Conservation (phyloP, 2,329 filamentous ascomycete species). For the Immersiporthe knoxdaviesiana region DNA sequence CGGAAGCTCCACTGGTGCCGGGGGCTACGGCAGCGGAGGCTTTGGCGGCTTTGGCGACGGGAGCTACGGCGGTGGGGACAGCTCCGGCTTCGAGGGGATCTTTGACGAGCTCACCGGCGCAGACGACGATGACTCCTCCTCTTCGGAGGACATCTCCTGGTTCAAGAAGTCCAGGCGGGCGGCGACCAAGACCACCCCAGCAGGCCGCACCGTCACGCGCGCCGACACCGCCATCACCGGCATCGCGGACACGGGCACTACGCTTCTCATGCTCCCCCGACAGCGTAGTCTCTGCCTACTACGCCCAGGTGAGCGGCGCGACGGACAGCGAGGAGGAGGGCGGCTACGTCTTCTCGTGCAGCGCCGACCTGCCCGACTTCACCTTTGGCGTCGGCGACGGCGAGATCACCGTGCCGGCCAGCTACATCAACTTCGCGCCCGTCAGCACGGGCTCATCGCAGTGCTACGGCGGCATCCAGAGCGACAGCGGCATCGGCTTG, state of each 20-base stretch:
- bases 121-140: background rate
- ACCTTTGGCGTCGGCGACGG: constrained; percentile 40
- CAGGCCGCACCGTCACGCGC: constrained; percentile 6
- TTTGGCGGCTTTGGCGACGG: no score
- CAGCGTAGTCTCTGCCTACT: constrained; percentile 45
- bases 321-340: constrained; percentile 40
- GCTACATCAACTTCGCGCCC: constrained; percentile 42
- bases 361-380: constrained; percentile 40
- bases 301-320: constrained; percentile 42
- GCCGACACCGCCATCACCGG: constrained; percentile 40
- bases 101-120: constrained; percentile 43
- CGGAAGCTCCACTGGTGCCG: background rate
- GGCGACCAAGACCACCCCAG: constrained; percentile 9
- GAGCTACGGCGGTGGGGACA: background rate
- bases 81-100: background rate
- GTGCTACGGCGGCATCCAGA: constrained; percentile 44
- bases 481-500: constrained; percentile 32
- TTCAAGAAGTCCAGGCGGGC: constrained; percentile 12
- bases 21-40: background rate
- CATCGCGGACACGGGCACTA: constrained; percentile 49
- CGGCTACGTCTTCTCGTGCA: constrained; percentile 44
- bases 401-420: constrained; percentile 41
- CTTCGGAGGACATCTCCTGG: background rate
- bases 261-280: constrained; percentile 44
- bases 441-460: constrained; percentile 27